These are phyloP conservation scores for Phaeosphaeriaceae sp. DNA, from an alignment of 2,329 filamentous ascomycete genomes.

Conservation along the genomic window DNA sequence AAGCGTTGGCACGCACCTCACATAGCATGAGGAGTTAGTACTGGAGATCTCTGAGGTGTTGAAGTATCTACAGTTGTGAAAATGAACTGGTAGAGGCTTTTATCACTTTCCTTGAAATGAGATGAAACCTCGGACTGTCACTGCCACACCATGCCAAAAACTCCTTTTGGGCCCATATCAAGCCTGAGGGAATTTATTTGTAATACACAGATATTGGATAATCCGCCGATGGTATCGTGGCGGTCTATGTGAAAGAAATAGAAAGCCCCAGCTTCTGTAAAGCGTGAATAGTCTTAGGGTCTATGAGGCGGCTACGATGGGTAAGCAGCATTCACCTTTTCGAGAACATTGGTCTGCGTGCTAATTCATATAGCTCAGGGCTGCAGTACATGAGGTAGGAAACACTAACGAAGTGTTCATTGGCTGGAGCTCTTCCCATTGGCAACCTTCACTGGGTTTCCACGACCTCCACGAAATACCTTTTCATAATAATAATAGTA, in stretches of 20 bases:
- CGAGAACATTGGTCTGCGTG: constrained; percentile 54
- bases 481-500: too few relatives aligned
- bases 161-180: too few relatives aligned
- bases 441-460: too few relatives aligned
- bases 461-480: too few relatives aligned
- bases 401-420: background rate
- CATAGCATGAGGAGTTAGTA: constrained; percentile 63
- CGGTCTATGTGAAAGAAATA: constrained; percentile 18
- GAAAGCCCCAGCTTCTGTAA: constrained; percentile 13
- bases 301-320: constrained; percentile 30
- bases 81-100: too few relatives aligned
- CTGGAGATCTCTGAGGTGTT: background rate
- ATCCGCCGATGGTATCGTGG: constrained; percentile 27
- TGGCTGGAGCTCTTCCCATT: too few relatives aligned
- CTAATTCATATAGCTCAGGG: constrained; percentile 52
- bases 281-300: constrained; percentile 22
- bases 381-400: constrained; percentile 52
- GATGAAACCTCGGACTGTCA: too few relatives aligned
- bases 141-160: background rate
- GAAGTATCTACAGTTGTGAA: too few relatives aligned
- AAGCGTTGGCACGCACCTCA: constrained; percentile 56
- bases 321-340: constrained; percentile 45
- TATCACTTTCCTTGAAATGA: too few relatives aligned
- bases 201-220: constrained; percentile 53
- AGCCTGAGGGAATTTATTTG: constrained; percentile 47